Evolutionary conservation across 2,329 filamentous ascomycete species (phyloP), one percentile per base, ranked within the genome.

Genomic region (Botryosphaeria agaves): DNA sequence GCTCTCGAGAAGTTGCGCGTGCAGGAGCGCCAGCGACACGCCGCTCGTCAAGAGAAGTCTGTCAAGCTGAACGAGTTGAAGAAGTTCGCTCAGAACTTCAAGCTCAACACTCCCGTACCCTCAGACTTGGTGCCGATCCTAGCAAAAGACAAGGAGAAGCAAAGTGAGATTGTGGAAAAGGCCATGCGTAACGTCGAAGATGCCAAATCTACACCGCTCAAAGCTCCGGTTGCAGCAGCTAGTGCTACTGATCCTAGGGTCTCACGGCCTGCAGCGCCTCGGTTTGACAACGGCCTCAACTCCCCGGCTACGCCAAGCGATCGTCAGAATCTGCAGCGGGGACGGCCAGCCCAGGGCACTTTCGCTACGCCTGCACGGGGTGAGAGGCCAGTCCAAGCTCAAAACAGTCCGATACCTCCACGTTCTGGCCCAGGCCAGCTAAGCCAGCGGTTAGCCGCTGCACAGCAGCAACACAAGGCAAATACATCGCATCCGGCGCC

Each of bases 141-240:
- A 36, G 87, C 89, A 34, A 98, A 95, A 51, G 89, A 98, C 48
- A 84, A 84, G n/a, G 68, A 63, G 27, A 98, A 94, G 59, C 89
- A 95, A 55, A 75, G 84, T 45, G 74, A 85, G 47, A 95, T 98
- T 38, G 77, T 93, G 46, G 78, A 84, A 43, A 91, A 85, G 53
- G 83, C 83, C 1, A 72, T 81, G 36, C 71, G 73, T 46, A 77
- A 87, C 16, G 75, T 73, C 2, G 74, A 82, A 33, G 59, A 48
- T 68, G 38, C 39, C 21, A 23, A 23, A 12, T 23, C 21, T 9
- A 23, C 21, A 3, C 21, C 21, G 9, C 9, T 23, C 21, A 23
- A 23, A 23, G 9, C 21, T 23, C 21, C 21, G 21, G 21, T 12
- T 11, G 21, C 21, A 12, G 21, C 12, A 9, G 21, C 12, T 12